Conservation (phyloP, 2,329 filamentous ascomycete genomes). For the Ceratocystis albifundus region DNA sequence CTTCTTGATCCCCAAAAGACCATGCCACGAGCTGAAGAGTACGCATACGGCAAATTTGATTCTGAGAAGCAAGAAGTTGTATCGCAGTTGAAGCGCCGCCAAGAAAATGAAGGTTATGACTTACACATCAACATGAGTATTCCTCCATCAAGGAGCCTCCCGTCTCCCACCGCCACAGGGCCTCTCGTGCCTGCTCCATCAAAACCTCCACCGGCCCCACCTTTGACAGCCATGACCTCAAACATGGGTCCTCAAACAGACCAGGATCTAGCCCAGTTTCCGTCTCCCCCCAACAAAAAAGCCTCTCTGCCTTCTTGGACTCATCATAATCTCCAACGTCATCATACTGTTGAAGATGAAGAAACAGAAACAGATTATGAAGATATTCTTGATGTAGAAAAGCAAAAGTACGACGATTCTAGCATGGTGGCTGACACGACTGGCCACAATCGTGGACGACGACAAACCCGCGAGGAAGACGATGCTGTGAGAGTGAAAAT, state of each 20-base stretch:
- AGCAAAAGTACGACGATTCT: slow-evolving; percentile 21
- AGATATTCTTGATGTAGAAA: slow-evolving; percentile 60
- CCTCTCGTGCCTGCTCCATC: slow-evolving; percentile 44
- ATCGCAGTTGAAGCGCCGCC: slow-evolving; percentile 37
- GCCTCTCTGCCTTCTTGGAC: slow-evolving; percentile 30
- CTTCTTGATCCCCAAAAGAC: slow-evolving; percentile 45
- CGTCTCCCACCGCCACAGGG: slow-evolving; percentile 32
- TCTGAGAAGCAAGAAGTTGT: slow-evolving; percentile 41
- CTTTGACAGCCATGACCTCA: slow-evolving; percentile 32
- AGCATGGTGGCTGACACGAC: slow-evolving; percentile 26
- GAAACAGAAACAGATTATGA: slow-evolving; percentile 75
- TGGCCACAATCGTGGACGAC: slow-evolving; percentile 55
- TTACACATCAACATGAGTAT: slow-evolving; percentile 42
- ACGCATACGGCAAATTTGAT: slow-evolving; percentile 46
- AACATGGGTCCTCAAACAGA: slow-evolving; percentile 37
- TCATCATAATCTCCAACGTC: background rate
- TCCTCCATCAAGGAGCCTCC: slow-evolving; percentile 45
- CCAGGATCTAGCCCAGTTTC: slow-evolving; percentile 40
- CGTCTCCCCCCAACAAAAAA: slow-evolving; percentile 55
- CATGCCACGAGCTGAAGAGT: slow-evolving; percentile 51
- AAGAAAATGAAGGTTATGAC: slow-evolving; percentile 36
- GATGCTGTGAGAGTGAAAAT: slow-evolving; percentile 63
- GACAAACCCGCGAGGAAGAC: slow-evolving; percentile 79
- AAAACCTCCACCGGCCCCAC: slow-evolving; percentile 35
- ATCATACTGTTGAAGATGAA: slow-evolving; percentile 40